Percentiles rank a stretch among this genome's conserved stretches.
Conservation (phyloP, 495 filamentous ascomycete genomes). For the Delitschia confertaspora region DNA sequence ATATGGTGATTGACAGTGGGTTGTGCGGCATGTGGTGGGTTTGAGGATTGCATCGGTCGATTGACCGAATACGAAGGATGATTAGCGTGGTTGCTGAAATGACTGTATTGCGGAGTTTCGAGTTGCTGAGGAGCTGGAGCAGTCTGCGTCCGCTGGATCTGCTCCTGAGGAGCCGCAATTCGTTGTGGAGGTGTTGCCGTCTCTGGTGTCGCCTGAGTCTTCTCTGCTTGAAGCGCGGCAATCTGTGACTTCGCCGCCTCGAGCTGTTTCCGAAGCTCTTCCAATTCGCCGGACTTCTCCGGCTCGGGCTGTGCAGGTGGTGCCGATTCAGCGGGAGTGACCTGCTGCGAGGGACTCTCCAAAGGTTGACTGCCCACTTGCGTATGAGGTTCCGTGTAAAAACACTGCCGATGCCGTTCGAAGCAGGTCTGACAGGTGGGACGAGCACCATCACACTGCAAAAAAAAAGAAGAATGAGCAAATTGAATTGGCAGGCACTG, state of each 20-base stretch:
- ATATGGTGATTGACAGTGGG: constrained; percentile 14
- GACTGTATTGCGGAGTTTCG: constrained; percentile 9
- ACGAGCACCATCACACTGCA: constrained; percentile 22
- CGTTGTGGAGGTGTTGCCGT: constrained; percentile 6
- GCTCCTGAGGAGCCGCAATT: neutral
- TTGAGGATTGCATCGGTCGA: constrained; percentile 7
- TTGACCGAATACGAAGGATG: constrained; percentile 16
- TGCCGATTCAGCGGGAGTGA: neutral
- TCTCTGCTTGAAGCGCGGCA: constrained; percentile 19
- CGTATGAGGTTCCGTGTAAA: constrained; percentile 10
- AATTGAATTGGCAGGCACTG: constrained; percentile 1
- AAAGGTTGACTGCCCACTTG: constrained; percentile 11
- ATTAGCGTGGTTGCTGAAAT: constrained; percentile 6
- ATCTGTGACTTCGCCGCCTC: constrained; percentile 22
- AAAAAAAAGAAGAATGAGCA: neutral
- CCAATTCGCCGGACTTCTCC: constrained; percentile 14
- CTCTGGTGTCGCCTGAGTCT: constrained; percentile 9
- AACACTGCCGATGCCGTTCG: constrained; percentile 22
- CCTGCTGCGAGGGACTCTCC: neutral
- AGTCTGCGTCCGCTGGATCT: neutral
- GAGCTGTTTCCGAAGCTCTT: constrained; percentile 22
- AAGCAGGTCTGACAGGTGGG: constrained; percentile 20
- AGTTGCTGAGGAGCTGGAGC: neutral
- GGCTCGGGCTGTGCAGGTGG: constrained; percentile 12
- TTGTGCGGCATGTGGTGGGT: constrained; percentile 6